Conservation (phyloP, 305 asterid genomes). For the Plantago rigida region DNA sequence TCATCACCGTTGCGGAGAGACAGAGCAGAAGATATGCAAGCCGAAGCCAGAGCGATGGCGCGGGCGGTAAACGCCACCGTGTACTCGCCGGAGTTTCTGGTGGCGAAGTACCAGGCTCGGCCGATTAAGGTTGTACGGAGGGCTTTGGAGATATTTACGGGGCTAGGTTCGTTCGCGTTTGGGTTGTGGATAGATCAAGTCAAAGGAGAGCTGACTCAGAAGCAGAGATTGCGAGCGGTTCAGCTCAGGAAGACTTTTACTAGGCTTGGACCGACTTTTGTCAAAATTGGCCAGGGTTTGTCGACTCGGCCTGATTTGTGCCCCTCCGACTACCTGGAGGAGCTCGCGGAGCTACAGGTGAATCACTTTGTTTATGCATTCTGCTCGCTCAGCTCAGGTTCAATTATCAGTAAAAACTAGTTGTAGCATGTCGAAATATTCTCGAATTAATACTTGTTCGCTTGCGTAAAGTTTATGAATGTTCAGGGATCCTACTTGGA, state of each 20-base stretch:
- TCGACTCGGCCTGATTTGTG: conserved; percentile 94
- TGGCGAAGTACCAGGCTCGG: conserved; percentile 55
- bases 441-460: too few relatives aligned
- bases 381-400: neutral
- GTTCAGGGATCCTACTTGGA: too few relatives aligned
- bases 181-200: conserved; percentile 66
- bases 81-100: conserved; percentile 55
- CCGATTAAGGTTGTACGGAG: conserved; percentile 64
- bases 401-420: too few relatives aligned
- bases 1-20: conserved; percentile 31
- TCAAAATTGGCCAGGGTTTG: conserved; percentile 89
- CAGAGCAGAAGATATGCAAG: conserved; percentile 86
- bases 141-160: conserved; percentile 56
- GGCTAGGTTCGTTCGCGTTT: conserved; percentile 66
- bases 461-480: too few relatives aligned
- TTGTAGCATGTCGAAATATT: too few relatives aligned
- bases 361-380: neutral
- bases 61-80: conserved; percentile 77
- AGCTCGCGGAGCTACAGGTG: conserved; percentile 86
- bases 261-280: conserved; percentile 85
- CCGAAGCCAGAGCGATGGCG: conserved; percentile 81
- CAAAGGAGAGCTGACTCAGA: conserved; percentile 45
- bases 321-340: conserved; percentile 76
- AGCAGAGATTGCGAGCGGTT: conserved; percentile 56
- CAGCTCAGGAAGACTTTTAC: conserved; percentile 65